These are phyloP conservation scores for Maudiozyma pseudohumilis DNA, from an alignment of 805 yeast genomes.

Conservation along the genomic window DNA sequence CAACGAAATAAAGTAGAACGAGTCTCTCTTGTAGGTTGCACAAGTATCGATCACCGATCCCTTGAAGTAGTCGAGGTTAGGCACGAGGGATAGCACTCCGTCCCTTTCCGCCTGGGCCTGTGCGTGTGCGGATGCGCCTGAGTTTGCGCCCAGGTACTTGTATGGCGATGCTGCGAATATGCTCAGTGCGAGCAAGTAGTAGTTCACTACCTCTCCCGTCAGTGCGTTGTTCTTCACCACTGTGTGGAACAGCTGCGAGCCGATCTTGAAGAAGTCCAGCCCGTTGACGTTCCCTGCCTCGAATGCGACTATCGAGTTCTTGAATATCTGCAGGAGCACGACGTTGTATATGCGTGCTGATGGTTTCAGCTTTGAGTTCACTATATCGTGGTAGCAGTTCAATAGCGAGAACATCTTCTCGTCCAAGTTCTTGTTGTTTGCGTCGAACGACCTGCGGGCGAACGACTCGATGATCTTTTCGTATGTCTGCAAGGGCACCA, in stretches of 20 bases:
- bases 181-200: slow-evolving; percentile 38
- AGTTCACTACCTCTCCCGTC: slow-evolving; percentile 35
- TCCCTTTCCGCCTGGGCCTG: no score
- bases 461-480: slow-evolving; percentile 48
- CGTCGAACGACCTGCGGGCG: slow-evolving; percentile 38
- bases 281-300: slow-evolving; percentile 33
- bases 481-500: slow-evolving; percentile 45
- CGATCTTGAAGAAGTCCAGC: slow-evolving; percentile 40
- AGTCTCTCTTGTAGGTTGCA: slow-evolving; percentile 21
- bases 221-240: slow-evolving; percentile 35
- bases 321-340: slow-evolving; percentile 41
- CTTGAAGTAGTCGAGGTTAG: slow-evolving; percentile 6
- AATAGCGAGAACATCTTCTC: slow-evolving; percentile 51
- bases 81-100: slow-evolving; percentile 4
- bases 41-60: slow-evolving; percentile 6
- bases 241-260: slow-evolving; percentile 37
- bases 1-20: slow-evolving; percentile 33
- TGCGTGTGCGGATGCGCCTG: no score
- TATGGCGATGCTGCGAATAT: slow-evolving; percentile 29
- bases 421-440: slow-evolving; percentile 46
- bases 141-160: slow-evolving; percentile 7
- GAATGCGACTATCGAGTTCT: slow-evolving; percentile 37
- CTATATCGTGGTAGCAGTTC: slow-evolving; percentile 59
- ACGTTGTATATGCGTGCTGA: slow-evolving; percentile 43
- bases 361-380: slow-evolving; percentile 47